Evolutionary conservation across 2,329 filamentous ascomycete genomes (phyloP).

Genomic region (Penicillium thymicola): DNA sequence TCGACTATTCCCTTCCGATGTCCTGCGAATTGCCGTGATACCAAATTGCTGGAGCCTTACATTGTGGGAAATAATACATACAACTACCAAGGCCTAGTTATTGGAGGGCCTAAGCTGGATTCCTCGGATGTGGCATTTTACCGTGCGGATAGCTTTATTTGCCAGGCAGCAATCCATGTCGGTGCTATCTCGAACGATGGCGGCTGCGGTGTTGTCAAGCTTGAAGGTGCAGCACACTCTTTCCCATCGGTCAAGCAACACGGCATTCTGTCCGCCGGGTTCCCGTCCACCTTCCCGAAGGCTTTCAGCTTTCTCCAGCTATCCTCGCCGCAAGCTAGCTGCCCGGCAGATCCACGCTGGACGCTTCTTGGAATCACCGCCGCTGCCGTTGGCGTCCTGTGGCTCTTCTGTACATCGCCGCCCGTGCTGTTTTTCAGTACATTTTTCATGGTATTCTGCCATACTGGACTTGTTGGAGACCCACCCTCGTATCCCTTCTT

Average conservation of each 20-base stretch:
- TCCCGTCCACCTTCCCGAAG: slow-evolving; percentile 85
- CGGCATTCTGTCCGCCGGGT: slow-evolving; percentile 72
- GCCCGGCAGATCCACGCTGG: slow-evolving; percentile 78
- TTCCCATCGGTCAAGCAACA: slow-evolving; percentile 65
- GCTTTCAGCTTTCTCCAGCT: slow-evolving; percentile 75
- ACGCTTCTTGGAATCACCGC: slow-evolving; percentile 75
- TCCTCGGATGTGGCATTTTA: slow-evolving; percentile 59
- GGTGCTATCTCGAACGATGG: slow-evolving; percentile 72
- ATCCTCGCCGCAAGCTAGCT: slow-evolving; percentile 52
- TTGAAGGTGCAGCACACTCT: slow-evolving; percentile 64
- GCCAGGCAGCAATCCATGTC: slow-evolving; percentile 77
- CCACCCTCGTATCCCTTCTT: slow-evolving; percentile 68
- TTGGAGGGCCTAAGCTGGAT: slow-evolving; percentile 47
- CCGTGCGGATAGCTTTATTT: slow-evolving; percentile 85
- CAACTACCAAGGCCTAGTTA: slow-evolving; percentile 51
- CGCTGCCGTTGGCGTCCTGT: slow-evolving; percentile 72
- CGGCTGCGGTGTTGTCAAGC: slow-evolving; percentile 75
- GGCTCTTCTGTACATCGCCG: slow-evolving; percentile 76
- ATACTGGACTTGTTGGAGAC: slow-evolving; percentile 86
- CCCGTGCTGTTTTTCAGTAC: slow-evolving; percentile 78
- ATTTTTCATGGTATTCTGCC: slow-evolving; percentile 81
- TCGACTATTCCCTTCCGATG: slow-evolving; percentile 55
- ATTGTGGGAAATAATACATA: slow-evolving; percentile 52
- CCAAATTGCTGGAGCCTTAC: slow-evolving; percentile 49
- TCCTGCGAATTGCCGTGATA: slow-evolving; percentile 52